A percentile compares a stretch with the other conserved stretches of the same genome.
phyloP scores from a whole-genome alignment of 768 basidiomycete species.

The Dacryopinax primogenitus region DNA sequence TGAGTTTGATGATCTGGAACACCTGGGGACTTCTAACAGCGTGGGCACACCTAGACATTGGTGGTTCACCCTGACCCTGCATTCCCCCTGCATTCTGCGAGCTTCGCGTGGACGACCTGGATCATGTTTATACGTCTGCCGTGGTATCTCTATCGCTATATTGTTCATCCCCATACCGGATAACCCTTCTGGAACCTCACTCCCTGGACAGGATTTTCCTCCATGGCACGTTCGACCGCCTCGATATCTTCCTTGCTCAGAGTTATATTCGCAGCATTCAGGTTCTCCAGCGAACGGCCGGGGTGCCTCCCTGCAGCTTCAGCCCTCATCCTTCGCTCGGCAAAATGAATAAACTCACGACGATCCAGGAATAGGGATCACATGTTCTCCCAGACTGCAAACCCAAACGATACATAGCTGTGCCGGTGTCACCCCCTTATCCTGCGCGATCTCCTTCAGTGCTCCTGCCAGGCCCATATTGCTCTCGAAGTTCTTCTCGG shows the following conservation, averaged over 20 bases:
- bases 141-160: too few relatives aligned
- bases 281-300: slow-evolving; percentile 36
- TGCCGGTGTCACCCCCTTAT: slow-evolving; percentile 33
- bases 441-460: slow-evolving; percentile 28
- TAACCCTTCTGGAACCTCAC: slow-evolving; percentile 26
- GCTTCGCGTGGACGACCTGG: too few relatives aligned
- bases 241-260: slow-evolving; percentile 33
- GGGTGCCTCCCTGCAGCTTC: slow-evolving; percentile 20
- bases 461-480: slow-evolving; percentile 9
- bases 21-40: too few relatives aligned
- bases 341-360: slow-evolving; percentile 19
- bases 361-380: slow-evolving; percentile 40
- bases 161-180: not conserved
- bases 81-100: too few relatives aligned
- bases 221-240: slow-evolving; percentile 32
- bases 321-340: not conserved
- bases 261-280: slow-evolving; percentile 32
- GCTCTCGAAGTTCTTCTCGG: not conserved
- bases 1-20: too few relatives aligned
- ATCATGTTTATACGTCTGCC: too few relatives aligned
- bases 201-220: slow-evolving; percentile 30
- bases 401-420: slow-evolving; percentile 36
- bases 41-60: too few relatives aligned
- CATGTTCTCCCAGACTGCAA: slow-evolving; percentile 28
- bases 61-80: too few relatives aligned